Percentiles rank a stretch among this genome's conserved stretches.
Evolutionary conservation across 164 flowering plant genomes (phyloP).

Genomic region (Macadamia tetraphylla): DNA sequence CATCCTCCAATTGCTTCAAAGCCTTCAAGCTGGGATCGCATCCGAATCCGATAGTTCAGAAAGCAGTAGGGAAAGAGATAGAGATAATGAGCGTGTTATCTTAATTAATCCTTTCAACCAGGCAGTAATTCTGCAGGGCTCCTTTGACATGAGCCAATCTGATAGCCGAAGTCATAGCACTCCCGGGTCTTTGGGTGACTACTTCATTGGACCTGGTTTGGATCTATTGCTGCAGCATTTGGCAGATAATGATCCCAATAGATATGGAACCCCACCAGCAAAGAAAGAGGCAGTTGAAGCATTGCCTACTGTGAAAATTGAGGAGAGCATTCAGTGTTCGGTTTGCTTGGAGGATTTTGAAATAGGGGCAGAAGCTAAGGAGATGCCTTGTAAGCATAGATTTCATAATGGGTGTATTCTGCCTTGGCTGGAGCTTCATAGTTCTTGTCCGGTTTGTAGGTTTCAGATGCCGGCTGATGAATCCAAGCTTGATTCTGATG

Average conservation of each 20-base stretch:
- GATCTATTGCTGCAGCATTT: conserved; percentile 79
- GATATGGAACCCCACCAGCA: conserved; percentile 89
- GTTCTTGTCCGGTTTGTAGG: conserved; percentile 90
- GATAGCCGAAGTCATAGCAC: conserved; percentile 23
- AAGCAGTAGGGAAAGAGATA: conserved; percentile 22
- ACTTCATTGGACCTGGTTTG: conserved; percentile 68
- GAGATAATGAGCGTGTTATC: conserved; percentile 42
- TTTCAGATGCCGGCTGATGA: conserved; percentile 65
- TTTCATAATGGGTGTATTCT: conserved; percentile 63
- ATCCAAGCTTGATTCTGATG: conserved; percentile 36
- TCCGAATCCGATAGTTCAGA: conserved; percentile 39
- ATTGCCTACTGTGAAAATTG: conserved; percentile 54
- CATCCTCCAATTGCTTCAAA: conserved; percentile 54
- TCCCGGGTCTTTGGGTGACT: conserved; percentile 60
- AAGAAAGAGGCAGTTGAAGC: conserved; percentile 70
- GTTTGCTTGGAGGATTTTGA: conserved; percentile 82
- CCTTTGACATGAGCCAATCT: conserved; percentile 21
- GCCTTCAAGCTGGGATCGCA: conserved; percentile 40
- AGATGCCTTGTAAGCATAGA: conserved; percentile 91
- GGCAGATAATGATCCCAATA: conserved; percentile 80
- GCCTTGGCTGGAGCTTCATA: conserved; percentile 86
- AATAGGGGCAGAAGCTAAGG: conserved; percentile 57
- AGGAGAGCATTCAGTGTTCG: conserved; percentile 50
- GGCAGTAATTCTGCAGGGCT: conserved; percentile 52
- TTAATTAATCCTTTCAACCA: conserved; percentile 61